Conservation (phyloP, 2,329 filamentous ascomycete species). For the Aspergillus texensis region DNA sequence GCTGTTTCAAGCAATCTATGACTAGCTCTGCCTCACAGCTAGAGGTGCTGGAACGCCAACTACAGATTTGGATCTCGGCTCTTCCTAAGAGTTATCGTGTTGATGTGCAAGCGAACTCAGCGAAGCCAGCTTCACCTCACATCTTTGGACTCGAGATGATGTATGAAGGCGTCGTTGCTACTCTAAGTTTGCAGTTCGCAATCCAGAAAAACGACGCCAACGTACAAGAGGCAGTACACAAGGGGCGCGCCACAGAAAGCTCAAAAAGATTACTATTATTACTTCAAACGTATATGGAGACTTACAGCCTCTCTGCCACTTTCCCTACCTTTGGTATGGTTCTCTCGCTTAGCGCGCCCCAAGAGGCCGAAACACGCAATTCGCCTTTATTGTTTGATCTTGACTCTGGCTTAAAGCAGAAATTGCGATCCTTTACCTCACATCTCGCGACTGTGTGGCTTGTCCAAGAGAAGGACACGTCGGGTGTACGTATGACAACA, state of each 20-base stretch:
- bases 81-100: conserved; percentile 35
- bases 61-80: conserved; percentile 35
- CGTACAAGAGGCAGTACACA: conserved; percentile 18
- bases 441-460: conserved; percentile 35
- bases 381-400: conserved; percentile 21
- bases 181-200: conserved; percentile 30
- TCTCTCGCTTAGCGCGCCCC: conserved; percentile 37
- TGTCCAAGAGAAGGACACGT: conserved; percentile 14
- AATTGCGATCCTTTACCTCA: conserved; percentile 30
- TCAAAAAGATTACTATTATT: conserved; percentile 39
- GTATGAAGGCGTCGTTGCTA: conserved; percentile 32
- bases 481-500: background rate
- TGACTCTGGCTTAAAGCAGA: conserved; percentile 30
- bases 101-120: conserved; percentile 28
- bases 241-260: conserved; percentile 36
- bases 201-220: conserved; percentile 27
- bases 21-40: conserved; percentile 28
- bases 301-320: conserved; percentile 43
- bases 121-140: conserved; percentile 32
- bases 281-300: conserved; percentile 43
- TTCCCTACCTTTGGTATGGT: conserved; percentile 47
- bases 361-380: conserved; percentile 7
- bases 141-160: conserved; percentile 39
- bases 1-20: conserved; percentile 28
- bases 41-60: conserved; percentile 33